Conservation (phyloP, 441 rosid genomes). For the Pelargonium citronellum region DNA sequence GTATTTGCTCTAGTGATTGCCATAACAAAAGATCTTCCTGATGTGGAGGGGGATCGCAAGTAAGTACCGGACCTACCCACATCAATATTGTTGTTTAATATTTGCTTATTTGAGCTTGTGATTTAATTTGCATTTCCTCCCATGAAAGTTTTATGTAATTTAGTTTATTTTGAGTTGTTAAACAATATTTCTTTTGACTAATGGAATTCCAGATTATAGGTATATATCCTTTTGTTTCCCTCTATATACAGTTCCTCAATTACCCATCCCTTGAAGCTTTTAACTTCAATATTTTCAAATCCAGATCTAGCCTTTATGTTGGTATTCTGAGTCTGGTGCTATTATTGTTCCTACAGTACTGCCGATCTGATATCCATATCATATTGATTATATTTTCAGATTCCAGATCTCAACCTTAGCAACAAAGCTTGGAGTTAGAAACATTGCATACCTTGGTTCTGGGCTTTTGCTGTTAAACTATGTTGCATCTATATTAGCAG, state of each 20-base stretch:
- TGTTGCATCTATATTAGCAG: slow-evolving; percentile 62
- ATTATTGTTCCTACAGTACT: not conserved
- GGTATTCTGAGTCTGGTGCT: not conserved
- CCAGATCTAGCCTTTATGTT: not conserved
- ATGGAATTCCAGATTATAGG: not conserved
- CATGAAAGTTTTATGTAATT: too few relatives aligned
- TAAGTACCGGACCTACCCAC: slow-evolving; percentile 32
- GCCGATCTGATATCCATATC: slow-evolving; percentile 13
- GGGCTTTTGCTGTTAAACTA: slow-evolving; percentile 79
- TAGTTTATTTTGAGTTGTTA: not conserved
- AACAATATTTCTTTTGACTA: not conserved
- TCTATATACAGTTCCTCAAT: not conserved
- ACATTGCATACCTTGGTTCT: slow-evolving; percentile 80
- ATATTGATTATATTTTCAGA: slow-evolving; percentile 32
- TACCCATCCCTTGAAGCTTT: slow-evolving; percentile 7
- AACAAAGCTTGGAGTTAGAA: slow-evolving; percentile 87
- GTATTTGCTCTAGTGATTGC: slow-evolving; percentile 89
- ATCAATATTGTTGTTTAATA: not conserved
- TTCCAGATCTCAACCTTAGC: slow-evolving; percentile 86
- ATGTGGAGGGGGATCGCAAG: slow-evolving; percentile 96
- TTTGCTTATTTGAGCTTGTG: not conserved
- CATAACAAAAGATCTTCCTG: slow-evolving; percentile 93
- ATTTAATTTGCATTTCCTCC: not conserved
- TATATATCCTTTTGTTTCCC: not conserved
- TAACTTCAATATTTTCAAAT: not conserved